Base-by-base conservation (phyloP, 192 early-diverging fungal genomes). In the Kappamyces sp. region DNA sequence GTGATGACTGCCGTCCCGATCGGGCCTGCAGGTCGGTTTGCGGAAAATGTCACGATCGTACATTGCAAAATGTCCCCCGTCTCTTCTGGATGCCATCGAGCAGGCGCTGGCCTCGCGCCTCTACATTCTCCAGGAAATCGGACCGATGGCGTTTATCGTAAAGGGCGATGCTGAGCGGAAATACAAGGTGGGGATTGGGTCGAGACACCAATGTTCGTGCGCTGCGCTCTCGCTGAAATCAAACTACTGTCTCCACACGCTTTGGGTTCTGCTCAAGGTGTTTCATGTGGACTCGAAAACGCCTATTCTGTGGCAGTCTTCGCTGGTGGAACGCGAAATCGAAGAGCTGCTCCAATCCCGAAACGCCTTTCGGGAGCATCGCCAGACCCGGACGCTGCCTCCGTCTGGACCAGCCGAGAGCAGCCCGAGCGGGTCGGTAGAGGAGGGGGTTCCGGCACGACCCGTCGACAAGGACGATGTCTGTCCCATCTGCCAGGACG, bases 401-500 rank as follows among this genome's bases (percentile, higher is more conserved):
- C 22, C 22, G 22, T 22, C 22, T 22, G 22, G 22, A 22, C 22
- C 49, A 50, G 14, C 11, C 14, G 33, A 49, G 59, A 53, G 2
- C 8, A 22, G 22, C 22, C 22, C 22, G 22, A 0, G 11, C 11
- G 11, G 14, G 43, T 45, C 43, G 43, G 11, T 11, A 12, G 43
- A 45, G 43, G 11, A 12, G 22, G 22, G 22, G 0, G 63, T 63
- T 22, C 30, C 42, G 38, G 66, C 54, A 40, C 61, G 75, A 29
- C 36, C 53, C 5, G 62, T 77, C 7, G 71, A 66, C 36, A 58
- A 66, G n/a, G 68, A 60, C 6, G 75, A 77, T 42, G 49, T 73
- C 15, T 77, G 75, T 45, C 72, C 76, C 29, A 78, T 78, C 38
- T 78, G 76, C 46, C 70, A 70, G 57, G 75, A 77, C 48, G 60